Evolutionary conservation across 768 basidiomycete genomes (phyloP), one percentile per base, ranked within the genome.

Genomic region (Hygrocybe punicea): DNA sequence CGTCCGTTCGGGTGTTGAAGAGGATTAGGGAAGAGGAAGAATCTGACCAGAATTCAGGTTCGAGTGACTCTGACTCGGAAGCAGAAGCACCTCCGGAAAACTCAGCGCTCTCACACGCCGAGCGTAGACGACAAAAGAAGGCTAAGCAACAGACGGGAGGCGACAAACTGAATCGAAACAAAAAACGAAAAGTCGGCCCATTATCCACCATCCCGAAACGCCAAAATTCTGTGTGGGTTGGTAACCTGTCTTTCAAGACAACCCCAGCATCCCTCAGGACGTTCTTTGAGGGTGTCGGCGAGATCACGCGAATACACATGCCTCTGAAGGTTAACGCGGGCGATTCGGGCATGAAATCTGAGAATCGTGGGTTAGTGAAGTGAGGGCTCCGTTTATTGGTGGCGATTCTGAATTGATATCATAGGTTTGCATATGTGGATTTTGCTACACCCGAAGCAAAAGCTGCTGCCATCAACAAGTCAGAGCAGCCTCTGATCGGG

Each of bases 391-490:
- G 35, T 58, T 29, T 35, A 11, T 51, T 58, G 29, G 39, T 54
- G 14, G 19, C 5, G 3, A 37, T 16, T 17, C 16, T 24, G n/a
- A n/a, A n/a, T n/a, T n/a, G n/a, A n/a, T n/a, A 52, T 56, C 23
- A 59, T 57, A 98, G 96, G 37, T 99, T 93, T 70, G 97, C 97
- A 36, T 98, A 98, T 74, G 89, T 98, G 57, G 96, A 98, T 73
- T 97, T 98, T 69, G 80, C 84, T 2, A 86, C 86, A 1, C 73
- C 81, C 0, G 91, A 93, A 33, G 85, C 82, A 11, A 91, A 96
- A 67, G 67, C 65, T 3, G 74, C 80, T 42, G 96, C 94, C 29
- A 89, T 98, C 59, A 77, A 83, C 3, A 75, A 88, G 42, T 92
- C 93, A 4, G 97, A 99, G 70, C 78, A 83, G 34, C 83, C 83